A percentile compares a stretch with the other conserved stretches of the same genome.
These are phyloP conservation scores for Geranium brycei DNA, from an alignment of 345 rosid genomes.

Conservation along the genomic window DNA sequence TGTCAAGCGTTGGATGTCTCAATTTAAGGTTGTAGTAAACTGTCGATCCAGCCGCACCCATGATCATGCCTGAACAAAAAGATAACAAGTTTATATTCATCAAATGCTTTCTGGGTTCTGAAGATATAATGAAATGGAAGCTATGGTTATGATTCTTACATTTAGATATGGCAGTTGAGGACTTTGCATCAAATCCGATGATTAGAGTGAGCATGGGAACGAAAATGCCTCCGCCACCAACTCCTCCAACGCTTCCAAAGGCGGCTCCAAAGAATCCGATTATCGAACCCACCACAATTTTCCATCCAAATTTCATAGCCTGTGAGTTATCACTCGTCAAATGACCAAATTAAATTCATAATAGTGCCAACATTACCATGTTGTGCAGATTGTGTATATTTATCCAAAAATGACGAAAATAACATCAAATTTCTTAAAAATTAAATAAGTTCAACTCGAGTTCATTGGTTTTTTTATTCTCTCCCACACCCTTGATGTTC, in stretches of 20 bases:
- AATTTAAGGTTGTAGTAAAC: conserved; percentile 27
- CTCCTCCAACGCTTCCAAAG: conserved; percentile 44
- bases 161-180: conserved; percentile 39
- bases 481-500: too few relatives aligned
- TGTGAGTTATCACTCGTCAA: conserved; percentile 8
- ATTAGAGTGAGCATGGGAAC: conserved; percentile 40
- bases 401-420: too few relatives aligned
- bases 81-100: background rate
- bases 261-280: conserved; percentile 44
- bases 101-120: background rate
- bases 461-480: too few relatives aligned
- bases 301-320: conserved; percentile 32
- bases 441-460: too few relatives aligned
- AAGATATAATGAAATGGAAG: background rate
- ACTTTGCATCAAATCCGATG: conserved; percentile 38
- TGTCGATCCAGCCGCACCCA: conserved; percentile 31
- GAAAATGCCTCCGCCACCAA: conserved; percentile 44
- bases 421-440: too few relatives aligned
- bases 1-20: conserved; percentile 37
- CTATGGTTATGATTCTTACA: conserved; percentile 11
- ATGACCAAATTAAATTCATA: background rate
- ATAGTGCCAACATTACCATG: background rate
- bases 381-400: too few relatives aligned
- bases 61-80: conserved; percentile 29
- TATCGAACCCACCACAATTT: conserved; percentile 25